A percentile compares a stretch with the other conserved stretches of the same genome.
Evolutionary conservation across 176 grass and related monocot species (phyloP).

Genomic region (Zizania latifolia): DNA sequence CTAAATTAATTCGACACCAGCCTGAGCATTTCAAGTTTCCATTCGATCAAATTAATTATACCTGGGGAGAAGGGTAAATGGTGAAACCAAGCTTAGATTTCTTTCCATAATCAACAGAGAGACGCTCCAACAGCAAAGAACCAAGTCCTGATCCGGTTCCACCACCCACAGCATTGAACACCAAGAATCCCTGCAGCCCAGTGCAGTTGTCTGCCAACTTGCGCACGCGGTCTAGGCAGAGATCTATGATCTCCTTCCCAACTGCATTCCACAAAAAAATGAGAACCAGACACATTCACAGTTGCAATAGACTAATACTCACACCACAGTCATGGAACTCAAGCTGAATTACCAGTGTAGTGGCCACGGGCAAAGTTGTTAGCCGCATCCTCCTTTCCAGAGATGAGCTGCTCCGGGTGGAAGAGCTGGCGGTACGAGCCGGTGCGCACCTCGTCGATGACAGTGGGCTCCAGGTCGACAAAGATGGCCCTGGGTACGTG

Average conservation of each 20-base stretch:
- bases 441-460: too few relatives aligned
- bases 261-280: constrained; percentile 22
- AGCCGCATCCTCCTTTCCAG: too few relatives aligned
- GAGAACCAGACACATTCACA: neutral
- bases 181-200: constrained; percentile 91
- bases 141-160: constrained; percentile 94
- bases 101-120: constrained; percentile 96
- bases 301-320: neutral
- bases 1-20: constrained; percentile 18
- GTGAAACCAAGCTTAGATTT: constrained; percentile 42
- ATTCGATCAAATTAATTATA: neutral
- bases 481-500: too few relatives aligned
- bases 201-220: constrained; percentile 97
- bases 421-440: too few relatives aligned
- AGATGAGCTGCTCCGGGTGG: too few relatives aligned
- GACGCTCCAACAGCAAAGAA: constrained; percentile 80
- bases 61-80: neutral
- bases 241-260: too few relatives aligned
- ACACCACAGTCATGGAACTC: neutral
- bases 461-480: too few relatives aligned
- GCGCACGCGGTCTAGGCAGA: constrained; percentile 80
- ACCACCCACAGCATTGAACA: constrained; percentile 92
- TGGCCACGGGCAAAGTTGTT: too few relatives aligned
- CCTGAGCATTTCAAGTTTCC: neutral
- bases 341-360: neutral